phyloP scores from a whole-genome alignment of 345 rosid genomes.

The Arabidopsis suecica region DNA sequence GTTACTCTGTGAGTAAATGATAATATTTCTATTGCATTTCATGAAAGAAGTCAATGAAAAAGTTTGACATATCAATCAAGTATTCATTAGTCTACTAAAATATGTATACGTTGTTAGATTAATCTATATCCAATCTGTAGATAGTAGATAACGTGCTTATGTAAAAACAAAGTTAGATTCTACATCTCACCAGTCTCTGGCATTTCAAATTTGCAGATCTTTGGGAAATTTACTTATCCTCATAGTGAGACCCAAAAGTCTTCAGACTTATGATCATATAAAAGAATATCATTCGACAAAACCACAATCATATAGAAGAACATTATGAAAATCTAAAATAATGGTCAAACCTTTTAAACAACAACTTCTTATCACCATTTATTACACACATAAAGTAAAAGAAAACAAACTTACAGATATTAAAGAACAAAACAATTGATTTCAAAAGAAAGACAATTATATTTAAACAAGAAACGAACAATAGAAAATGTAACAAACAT shows the following conservation, averaged over 20 bases:
- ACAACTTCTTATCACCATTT: conserved; percentile 11
- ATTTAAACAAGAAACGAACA: not conserved
- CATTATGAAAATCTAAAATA: not conserved
- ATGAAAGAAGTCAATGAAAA: not conserved
- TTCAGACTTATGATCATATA: not conserved
- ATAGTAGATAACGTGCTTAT: not conserved
- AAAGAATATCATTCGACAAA: not conserved
- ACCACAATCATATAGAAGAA: not conserved
- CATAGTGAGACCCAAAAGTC: not conserved
- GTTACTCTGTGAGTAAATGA: conserved; percentile 1
- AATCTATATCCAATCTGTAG: not conserved
- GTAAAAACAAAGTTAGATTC: not conserved
- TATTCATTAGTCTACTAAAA: not conserved
- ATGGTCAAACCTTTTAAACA: not conserved
- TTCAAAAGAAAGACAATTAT: not conserved
- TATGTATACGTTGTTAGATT: not conserved
- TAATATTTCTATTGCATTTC: conserved; percentile 2
- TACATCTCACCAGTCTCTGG: not conserved
- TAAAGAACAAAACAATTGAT: conserved; percentile 17
- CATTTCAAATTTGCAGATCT: not conserved
- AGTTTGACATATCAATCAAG: not conserved
- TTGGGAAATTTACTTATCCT: not conserved
- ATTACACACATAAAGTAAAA: not conserved
- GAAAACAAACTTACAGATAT: not conserved
- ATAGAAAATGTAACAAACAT: conserved; percentile 1